Conservation (phyloP, 768 basidiomycete genomes). For the Boletellus ananas region DNA sequence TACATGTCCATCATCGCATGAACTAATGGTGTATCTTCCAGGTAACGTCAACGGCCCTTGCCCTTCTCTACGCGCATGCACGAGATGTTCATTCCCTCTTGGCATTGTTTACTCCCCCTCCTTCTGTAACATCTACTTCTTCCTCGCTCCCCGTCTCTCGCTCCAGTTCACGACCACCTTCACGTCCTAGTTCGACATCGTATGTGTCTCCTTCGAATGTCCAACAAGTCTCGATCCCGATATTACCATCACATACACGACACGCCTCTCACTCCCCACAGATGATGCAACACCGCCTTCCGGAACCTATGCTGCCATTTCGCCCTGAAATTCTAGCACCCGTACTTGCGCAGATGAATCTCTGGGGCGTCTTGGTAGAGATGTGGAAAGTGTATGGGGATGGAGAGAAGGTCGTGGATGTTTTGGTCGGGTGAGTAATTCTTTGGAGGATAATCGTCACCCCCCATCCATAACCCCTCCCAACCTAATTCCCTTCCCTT, state of each 20-base stretch:
- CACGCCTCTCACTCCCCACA: constrained; percentile 11
- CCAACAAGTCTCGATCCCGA: constrained; percentile 1
- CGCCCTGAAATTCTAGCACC: constrained; percentile 17
- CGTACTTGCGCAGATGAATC: constrained; percentile 13
- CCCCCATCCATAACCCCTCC: neutral
- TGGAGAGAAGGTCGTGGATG: constrained; percentile 18
- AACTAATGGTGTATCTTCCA: constrained; percentile 10
- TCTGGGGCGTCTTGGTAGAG: constrained; percentile 26
- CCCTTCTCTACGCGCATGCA: constrained; percentile 25
- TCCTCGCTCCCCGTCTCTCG: constrained; percentile 20
- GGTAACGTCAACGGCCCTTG: constrained; percentile 30
- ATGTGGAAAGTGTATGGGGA: constrained; percentile 26
- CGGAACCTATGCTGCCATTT: constrained; percentile 12
- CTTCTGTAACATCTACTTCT: constrained; percentile 1
- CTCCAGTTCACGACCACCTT: constrained; percentile 21
- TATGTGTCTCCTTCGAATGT: constrained; percentile 5
- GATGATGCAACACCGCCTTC: neutral
- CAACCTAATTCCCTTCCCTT: neutral
- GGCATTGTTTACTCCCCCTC: constrained; percentile 14
- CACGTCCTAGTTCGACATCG: constrained; percentile 18
- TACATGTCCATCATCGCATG: neutral
- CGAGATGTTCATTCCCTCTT: constrained; percentile 22
- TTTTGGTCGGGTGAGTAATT: constrained; percentile 25
- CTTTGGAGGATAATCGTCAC: neutral
- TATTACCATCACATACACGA: constrained; percentile 8